Conservation (phyloP, 805 yeast species). For the fission yeast (Schizosaccharomyces pombe) region DNA sequence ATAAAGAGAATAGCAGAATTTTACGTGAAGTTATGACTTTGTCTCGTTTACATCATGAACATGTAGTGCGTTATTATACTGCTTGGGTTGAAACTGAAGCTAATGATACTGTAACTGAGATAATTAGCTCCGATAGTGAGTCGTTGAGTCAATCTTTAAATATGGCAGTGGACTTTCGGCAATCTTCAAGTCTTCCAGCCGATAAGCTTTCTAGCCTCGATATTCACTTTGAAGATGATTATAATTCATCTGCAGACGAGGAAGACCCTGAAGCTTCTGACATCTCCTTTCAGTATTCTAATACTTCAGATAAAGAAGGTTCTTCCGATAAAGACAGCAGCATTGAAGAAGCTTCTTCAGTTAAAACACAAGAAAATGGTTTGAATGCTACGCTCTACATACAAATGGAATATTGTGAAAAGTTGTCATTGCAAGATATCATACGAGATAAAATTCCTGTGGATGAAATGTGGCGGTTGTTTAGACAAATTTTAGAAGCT, state of each 20-base stretch:
- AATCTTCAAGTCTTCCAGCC: not conserved
- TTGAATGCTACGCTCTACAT: constrained; percentile 56
- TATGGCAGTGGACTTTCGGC: not conserved
- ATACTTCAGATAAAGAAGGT: not conserved
- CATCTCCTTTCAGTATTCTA: not conserved
- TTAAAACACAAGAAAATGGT: constrained; percentile 7
- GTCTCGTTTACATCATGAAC: constrained; percentile 81
- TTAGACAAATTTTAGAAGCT: constrained; percentile 75
- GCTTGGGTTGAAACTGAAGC: constrained; percentile 82
- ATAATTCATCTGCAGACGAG: constrained; percentile 12
- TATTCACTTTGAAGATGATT: not conserved
- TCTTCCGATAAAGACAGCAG: not conserved
- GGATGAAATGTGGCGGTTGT: constrained; percentile 71
- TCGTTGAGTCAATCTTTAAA: not conserved
- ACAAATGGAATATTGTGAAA: constrained; percentile 97
- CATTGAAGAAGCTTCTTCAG: not conserved
- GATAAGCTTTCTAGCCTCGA: not conserved
- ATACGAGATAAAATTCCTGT: constrained; percentile 52
- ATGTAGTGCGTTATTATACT: constrained; percentile 86
- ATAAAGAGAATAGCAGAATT: constrained; percentile 55
- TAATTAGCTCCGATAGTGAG: not conserved
- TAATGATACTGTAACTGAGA: not conserved
- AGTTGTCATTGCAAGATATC: constrained; percentile 64
- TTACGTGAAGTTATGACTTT: constrained; percentile 77
- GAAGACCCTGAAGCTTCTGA: constrained; percentile 9